Conservation (phyloP, 2,329 filamentous ascomycete species). For the Sarocladium oryzae region DNA sequence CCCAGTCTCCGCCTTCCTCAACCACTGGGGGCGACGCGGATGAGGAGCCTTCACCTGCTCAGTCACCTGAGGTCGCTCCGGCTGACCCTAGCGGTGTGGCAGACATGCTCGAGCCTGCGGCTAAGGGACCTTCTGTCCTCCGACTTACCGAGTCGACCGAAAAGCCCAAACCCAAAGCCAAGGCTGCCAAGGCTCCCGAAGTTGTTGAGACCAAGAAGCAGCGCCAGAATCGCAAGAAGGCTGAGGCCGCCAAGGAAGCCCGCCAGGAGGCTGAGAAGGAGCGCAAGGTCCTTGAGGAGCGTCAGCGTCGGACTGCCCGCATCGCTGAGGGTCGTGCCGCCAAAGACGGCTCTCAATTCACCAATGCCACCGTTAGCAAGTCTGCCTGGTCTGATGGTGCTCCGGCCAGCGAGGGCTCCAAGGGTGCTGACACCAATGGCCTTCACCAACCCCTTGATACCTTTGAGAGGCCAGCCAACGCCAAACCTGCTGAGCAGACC, state of each 20-base stretch:
- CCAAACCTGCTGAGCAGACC: slow-evolving; percentile 25
- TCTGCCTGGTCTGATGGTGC: slow-evolving; percentile 37
- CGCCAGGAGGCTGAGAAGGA: slow-evolving; percentile 74
- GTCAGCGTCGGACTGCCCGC: slow-evolving; percentile 75
- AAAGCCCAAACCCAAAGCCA: slow-evolving; percentile 53
- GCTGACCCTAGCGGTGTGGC: slow-evolving; percentile 62
- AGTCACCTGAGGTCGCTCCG: slow-evolving; percentile 56
- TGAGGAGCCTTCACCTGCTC: slow-evolving; percentile 67
- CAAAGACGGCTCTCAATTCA: slow-evolving; percentile 66
- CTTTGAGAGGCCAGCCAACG: slow-evolving; percentile 34
- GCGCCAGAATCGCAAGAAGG: slow-evolving; percentile 86
- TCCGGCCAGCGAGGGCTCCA: slow-evolving; percentile 25
- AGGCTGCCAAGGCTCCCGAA: slow-evolving; percentile 56
- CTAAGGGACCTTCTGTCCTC: slow-evolving; percentile 65
- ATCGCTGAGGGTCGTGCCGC: slow-evolving; percentile 76
- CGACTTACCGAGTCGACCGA: slow-evolving; percentile 64
- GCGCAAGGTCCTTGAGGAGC: slow-evolving; percentile 70
- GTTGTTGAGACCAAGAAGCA: slow-evolving; percentile 87
- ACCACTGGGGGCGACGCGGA: slow-evolving; percentile 70
- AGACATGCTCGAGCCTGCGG: slow-evolving; percentile 80
- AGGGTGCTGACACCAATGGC: slow-evolving; percentile 26
- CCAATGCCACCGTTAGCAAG: slow-evolving; percentile 35
- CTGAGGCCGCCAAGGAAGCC: slow-evolving; percentile 67
- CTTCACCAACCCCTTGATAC: slow-evolving; percentile 51
- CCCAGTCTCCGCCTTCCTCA: slow-evolving; percentile 55